Base-by-base conservation (phyloP, 179 eudicot genomes). In the Sideroxylon spinosum region DNA sequence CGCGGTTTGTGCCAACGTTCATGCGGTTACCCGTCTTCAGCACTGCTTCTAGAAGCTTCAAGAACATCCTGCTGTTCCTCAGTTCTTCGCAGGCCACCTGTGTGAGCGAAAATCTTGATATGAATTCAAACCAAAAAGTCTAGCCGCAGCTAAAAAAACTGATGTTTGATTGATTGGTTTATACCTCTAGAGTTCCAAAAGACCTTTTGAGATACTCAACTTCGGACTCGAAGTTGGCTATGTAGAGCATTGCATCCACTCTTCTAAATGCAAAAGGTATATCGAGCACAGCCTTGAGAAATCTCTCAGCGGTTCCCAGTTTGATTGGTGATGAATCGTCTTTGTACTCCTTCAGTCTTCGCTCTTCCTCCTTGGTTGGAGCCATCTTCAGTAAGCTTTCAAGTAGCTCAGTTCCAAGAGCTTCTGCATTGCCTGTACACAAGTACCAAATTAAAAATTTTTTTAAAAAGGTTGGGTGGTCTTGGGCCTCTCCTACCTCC, bases 21-120 rank as follows among this genome's bases (percentile, higher is more conserved):
- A 94, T 95, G 64, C 97, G 97, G 83, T 95, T 93, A 22, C 97
- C 98, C 1, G 97, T 95, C 78, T 95, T 95, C 59, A 95, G 86
- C 28, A 95, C 97, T 1, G 97, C 98, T 85, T 95, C 98, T 69
- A 95, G 84, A 82, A 95, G 97, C 80, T 95, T 95, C 76, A 95
- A 80, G 82, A 95, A 95, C 97, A 95, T 90, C 77, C 98, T 87
- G 85, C 89, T 89, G 83, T 74, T 89, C 76, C 98, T 89, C 61
- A 95, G 85, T 83, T 95, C 98, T 70, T 95, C 97, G 85, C 98
- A 91, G 25, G 98, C 96, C 55, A 85, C 89, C 98, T 95, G 92
- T 75, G 69, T 79, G 61, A 78, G 68, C 16, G 3, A 59, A 37
- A 37, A 37, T 37, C 44, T 37, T 37, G 5, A 37, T 37, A 37